These are phyloP conservation scores for Colletotrichum scovillei DNA, from an alignment of 2,329 filamentous ascomycete genomes.

Conservation along the genomic window DNA sequence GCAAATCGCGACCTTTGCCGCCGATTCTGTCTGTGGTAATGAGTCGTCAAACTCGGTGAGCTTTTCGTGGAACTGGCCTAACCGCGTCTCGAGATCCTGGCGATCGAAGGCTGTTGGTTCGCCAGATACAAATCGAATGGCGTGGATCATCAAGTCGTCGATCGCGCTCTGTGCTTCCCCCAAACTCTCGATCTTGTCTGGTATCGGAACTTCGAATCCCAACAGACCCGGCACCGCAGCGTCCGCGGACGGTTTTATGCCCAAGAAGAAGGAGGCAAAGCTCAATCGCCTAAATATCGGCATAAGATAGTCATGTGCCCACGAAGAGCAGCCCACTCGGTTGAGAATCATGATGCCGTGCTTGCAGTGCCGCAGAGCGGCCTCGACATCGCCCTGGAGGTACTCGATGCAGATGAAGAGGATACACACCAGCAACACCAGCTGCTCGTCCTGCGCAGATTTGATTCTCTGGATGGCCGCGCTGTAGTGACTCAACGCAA, in stretches of 20 bases:
- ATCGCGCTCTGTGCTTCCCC: constrained; percentile 45
- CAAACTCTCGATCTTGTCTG: constrained; percentile 47
- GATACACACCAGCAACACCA: constrained; percentile 57
- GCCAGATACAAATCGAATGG: constrained; percentile 38
- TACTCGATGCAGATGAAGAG: constrained; percentile 66
- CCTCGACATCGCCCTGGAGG: constrained; percentile 58
- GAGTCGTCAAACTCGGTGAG: constrained; percentile 44
- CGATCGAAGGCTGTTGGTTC: constrained; percentile 39
- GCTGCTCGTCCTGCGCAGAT: constrained; percentile 40
- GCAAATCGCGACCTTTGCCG: constrained; percentile 14
- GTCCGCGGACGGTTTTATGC: constrained; percentile 33
- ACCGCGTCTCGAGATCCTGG: constrained; percentile 43
- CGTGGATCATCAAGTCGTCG: constrained; percentile 46
- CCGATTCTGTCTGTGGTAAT: constrained; percentile 17
- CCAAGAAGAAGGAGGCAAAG: constrained; percentile 19
- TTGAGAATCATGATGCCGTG: constrained; percentile 30
- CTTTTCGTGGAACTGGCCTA: constrained; percentile 46
- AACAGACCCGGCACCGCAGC: constrained; percentile 49
- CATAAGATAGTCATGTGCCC: constrained; percentile 47
- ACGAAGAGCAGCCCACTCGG: constrained; percentile 44
- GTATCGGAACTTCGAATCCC: constrained; percentile 44
- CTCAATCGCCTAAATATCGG: constrained; percentile 25
- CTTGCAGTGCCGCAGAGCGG: constrained; percentile 39
- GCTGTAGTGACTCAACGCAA: constrained; percentile 41
- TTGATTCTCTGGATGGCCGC: constrained; percentile 42